phyloP scores from a whole-genome alignment of 208 protist genomes.

The Tetramitus jugosus region DNA sequence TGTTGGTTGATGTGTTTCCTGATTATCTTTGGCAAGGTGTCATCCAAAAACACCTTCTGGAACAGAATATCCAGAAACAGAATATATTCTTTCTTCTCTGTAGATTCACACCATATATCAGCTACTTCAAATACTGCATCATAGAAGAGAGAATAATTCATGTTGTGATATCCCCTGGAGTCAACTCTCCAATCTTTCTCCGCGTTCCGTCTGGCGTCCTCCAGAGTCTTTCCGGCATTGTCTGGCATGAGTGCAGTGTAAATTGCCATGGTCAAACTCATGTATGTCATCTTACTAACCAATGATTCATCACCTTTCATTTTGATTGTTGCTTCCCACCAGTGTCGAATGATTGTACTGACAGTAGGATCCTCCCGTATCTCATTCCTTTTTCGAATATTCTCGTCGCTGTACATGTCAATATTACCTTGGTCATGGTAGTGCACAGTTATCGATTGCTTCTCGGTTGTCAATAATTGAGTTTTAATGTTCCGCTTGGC shows the following conservation, averaged over 20 bases:
- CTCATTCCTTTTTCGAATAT: neutral
- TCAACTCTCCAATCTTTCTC: neutral
- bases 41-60: neutral
- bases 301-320: neutral
- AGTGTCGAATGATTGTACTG: neutral
- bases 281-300: neutral
- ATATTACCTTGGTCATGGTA: neutral
- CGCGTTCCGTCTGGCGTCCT: neutral
- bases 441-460: too few species aligned
- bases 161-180: neutral
- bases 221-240: neutral
- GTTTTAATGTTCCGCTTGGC: too few species aligned
- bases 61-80: neutral
- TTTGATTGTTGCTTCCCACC: neutral
- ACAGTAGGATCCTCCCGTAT: neutral
- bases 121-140: neutral
- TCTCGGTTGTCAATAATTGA: too few species aligned
- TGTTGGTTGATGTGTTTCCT: neutral
- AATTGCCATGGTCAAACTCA: neutral
- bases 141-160: neutral
- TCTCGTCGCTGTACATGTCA: neutral
- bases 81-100: neutral
- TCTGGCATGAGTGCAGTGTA: neutral
- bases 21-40: neutral
- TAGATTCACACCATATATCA: neutral